These are phyloP conservation scores for Nemania bipapillata DNA, from an alignment of 2,329 filamentous ascomycete species.

Conservation along the genomic window DNA sequence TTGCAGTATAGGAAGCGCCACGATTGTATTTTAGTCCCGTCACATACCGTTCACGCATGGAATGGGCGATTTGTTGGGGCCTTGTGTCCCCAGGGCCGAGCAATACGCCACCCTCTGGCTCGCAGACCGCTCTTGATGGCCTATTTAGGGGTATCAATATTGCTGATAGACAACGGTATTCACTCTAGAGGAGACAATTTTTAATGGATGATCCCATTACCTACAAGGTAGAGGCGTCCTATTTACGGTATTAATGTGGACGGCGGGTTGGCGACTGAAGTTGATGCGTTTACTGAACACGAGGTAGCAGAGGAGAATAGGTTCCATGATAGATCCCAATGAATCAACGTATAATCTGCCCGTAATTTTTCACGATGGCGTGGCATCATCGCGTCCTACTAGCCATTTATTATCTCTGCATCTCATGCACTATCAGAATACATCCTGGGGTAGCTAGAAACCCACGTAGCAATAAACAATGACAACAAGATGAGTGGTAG, in stretches of 20 bases:
- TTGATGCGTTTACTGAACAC: constrained; percentile 35
- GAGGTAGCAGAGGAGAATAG: constrained; percentile 36
- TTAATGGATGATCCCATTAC: constrained; percentile 26
- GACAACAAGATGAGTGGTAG: background rate
- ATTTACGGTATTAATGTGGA: constrained; percentile 15
- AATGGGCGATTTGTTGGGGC: constrained; percentile 14
- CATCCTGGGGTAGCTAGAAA: too few relatives aligned
- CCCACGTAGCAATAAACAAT: background rate
- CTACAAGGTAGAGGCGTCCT: constrained; percentile 11
- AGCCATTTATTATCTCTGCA: background rate
- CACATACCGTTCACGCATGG: constrained; percentile 36
- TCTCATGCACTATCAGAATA: background rate
- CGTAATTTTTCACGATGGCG: background rate
- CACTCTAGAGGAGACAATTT: constrained; percentile 34
- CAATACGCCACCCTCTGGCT: constrained; percentile 22
- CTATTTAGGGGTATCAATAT: constrained; percentile 34
- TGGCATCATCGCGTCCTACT: background rate
- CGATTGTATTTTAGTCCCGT: constrained; percentile 62
- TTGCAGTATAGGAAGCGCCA: constrained; percentile 26
- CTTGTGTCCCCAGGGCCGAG: constrained; percentile 7
- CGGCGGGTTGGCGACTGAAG: constrained; percentile 19
- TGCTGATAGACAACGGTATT: constrained; percentile 42
- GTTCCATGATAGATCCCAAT: constrained; percentile 50
- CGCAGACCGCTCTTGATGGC: constrained; percentile 21
- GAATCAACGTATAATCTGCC: constrained; percentile 45